Base-by-base conservation (phyloP, 257 asterid genomes). In the Parsonsia alboflavescens region DNA sequence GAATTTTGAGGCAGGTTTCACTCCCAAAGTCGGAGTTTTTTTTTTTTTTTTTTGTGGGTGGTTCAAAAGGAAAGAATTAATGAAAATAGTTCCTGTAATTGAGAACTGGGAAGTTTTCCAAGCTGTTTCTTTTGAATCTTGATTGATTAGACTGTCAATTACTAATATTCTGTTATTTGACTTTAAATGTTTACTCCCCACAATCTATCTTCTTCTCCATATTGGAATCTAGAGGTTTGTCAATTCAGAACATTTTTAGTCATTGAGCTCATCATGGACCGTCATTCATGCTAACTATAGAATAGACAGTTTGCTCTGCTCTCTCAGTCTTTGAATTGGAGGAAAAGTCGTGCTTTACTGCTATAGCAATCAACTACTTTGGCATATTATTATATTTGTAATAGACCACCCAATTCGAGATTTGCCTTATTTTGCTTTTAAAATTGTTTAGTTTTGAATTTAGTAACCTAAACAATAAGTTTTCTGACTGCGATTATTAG, bases 221-320 rank as follows among this genome's bases (percentile, higher is more conserved):
- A 33, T 70, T 6, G 26, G 77, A 53, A 76, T 17, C 44, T 67
- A 28, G 39, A 19, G 30, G 0, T 41, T 66, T 41, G 79, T 79
- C 76, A 79, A 74, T 72, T 79, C 64, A 65, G 48, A 22, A n/a
- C 50, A 24, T 77, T 49, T 48, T 48, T 72, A 30, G 41, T 24
- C 56, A 45, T 73, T 46, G 54, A 36, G 56, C 58, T 36, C 53
- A 76, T 76, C 54, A 80, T 73, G 50, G 78, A 13, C 76, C 84
- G 76, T 71, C 73, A 80, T 58, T 80, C 75, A 80, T 64, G 83
- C 78, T 46, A 57, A 49, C 56, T 57, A 36, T 8, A 50, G 5
- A 70, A 17, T 41, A 63, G 77, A 74, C 56, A 28, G 39, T 53
- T 74, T 74, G 50, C 26, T 26, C 13, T 30, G 26, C 2, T 2